Base-by-base conservation (phyloP, 352 stramenopile genomes). In the Phytophthora vignae region DNA sequence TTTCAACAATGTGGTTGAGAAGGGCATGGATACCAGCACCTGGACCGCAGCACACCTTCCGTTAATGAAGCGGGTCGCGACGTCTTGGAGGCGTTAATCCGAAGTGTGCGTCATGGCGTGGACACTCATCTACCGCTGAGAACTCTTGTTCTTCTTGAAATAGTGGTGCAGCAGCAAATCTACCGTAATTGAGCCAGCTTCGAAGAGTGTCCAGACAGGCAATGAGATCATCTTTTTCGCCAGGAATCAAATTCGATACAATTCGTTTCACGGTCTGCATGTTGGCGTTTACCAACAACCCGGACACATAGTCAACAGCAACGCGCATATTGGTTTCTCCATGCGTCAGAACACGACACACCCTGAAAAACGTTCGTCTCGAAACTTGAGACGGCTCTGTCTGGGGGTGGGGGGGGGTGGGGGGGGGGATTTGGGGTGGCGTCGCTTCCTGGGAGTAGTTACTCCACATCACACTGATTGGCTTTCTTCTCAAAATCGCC, bases 111-210 rank as follows among this genome's bases (percentile, higher is more conserved):
- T n/a, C n/a, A n/a, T n/a, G n/a, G n/a, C n/a, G n/a, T n/a, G n/a
- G n/a, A n/a, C n/a, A n/a, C n/a, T n/a, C n/a, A n/a, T n/a, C n/a
- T n/a, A n/a, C n/a, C n/a, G n/a, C n/a, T n/a, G n/a, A n/a, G n/a
- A n/a, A n/a, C n/a, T n/a, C n/a, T n/a, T n/a, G n/a, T n/a, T n/a
- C n/a, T n/a, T n/a, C 21, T 27, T 54, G 14, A 29, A 54, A 2
- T 29, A 8, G 19, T 12, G 25, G 27, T 27, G 31, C 31, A 22
- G 36, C 55, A 14, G 40, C 9, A 22, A 52, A 52, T 19, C 55
- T 38, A 19, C 38, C 55, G 38, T 64, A 64, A 17, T 64, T 64
- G 2, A 64, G 21, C 57, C 57, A 64, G 14, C 21, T 40, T 40
- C 22, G n/a, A 19, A 52, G 22, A 53, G 36, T 14, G 15, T 48